Evolutionary conservation across 306 rosid species (phyloP), one percentile per base, ranked within the genome.

Genomic region (Lagenaria siceraria): DNA sequence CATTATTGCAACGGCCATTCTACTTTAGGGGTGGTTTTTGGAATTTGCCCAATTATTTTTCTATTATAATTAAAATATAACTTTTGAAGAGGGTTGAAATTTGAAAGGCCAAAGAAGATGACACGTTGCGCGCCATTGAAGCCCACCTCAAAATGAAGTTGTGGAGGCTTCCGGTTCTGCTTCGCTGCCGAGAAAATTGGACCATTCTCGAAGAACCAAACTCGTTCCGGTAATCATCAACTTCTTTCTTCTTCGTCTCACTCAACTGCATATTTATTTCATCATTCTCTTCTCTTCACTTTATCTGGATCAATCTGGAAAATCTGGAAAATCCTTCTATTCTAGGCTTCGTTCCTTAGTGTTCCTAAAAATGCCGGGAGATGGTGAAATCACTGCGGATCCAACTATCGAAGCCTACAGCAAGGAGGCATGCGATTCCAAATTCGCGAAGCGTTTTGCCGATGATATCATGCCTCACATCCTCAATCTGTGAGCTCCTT

Each of bases 381-480:
- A 49, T 6, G 24, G n/a, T 15, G 85, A 81, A 77, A 56, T 29
- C 38, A 49, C 17, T 14, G 38, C 29, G 6, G 86, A 77, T 82
- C 78, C 40, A 59, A 10, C n/a, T 12, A 68, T 70, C 72, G 84
- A 79, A 75, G 55, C 31, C 4, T 19, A 43, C 49, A 15, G 25
- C 66, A 84, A 89, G 74, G 86, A 63, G 36, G 61, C 85, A 0
- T 43, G 52, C 35, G 83, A 87, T 42, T 48, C 13, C 10, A 10
- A 22, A 21, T 8, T 80, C 17, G 79, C 29, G 51, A 87, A 81
- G 49, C 68, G 75, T 68, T 38, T 78, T 9, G 62, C 87, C 52
- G 90, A 89, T 81, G 5, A 9, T 40, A 59, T 93, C 29, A 80
- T 93, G 42, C 97, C 97, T 62, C 92, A 88, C 79, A 81, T 93